phyloP scores from a whole-genome alignment of 2,329 filamentous ascomycete species.

The Alternaria hordeiaustralica region DNA sequence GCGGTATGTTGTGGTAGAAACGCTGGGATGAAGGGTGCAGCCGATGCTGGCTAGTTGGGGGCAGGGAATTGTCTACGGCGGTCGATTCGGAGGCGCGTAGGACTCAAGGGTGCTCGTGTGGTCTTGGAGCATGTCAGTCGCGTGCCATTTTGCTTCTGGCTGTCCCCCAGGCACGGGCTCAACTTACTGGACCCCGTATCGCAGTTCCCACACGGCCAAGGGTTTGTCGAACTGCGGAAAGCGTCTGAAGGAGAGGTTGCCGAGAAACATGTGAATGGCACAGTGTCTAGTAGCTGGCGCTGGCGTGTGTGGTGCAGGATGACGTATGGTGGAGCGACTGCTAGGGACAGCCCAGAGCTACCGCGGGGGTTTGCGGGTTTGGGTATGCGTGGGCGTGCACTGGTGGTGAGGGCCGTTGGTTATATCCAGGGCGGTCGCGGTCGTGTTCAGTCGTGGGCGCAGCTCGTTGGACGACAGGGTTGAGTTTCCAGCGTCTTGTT shows the following conservation, averaged over 20 bases:
- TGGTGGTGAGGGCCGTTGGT: neutral
- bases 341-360: conserved; percentile 11
- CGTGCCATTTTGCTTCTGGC: conserved; percentile 7
- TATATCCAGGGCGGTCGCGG: conserved; percentile 7
- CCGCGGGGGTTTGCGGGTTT: conserved; percentile 10
- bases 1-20: neutral
- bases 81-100: conserved; percentile 9
- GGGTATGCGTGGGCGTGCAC: neutral
- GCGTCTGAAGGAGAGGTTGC: conserved; percentile 28
- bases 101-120: conserved; percentile 13
- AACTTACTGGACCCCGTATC: conserved; percentile 25
- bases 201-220: conserved; percentile 31
- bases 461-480: conserved; percentile 17
- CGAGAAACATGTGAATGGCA: conserved; percentile 37
- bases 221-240: conserved; percentile 37
- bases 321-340: conserved; percentile 30
- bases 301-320: conserved; percentile 28
- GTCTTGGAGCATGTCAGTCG: conserved; percentile 23
- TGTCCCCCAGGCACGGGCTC: neutral
- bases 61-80: neutral
- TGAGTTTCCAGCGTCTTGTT: conserved; percentile 33
- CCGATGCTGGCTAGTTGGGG: neutral
- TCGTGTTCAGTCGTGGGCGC: conserved; percentile 6
- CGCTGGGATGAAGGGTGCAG: neutral
- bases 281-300: conserved; percentile 20